Percentiles rank a stretch among this genome's conserved stretches.
Conservation (phyloP, 306 rosid species). For the Quercus dentata region DNA sequence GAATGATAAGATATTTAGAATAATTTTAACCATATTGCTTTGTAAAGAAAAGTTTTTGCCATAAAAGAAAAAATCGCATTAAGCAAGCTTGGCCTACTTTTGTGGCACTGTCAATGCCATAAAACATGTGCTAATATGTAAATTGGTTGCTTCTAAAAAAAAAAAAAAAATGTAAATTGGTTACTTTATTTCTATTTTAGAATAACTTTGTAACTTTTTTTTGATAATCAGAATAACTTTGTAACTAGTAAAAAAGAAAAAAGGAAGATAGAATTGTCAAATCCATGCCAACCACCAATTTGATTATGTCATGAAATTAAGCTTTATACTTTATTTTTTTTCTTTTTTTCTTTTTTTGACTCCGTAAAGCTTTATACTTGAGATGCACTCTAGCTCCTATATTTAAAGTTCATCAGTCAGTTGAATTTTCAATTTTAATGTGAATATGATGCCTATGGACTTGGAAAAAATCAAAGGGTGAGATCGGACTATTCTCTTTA, state of each 20-base stretch:
- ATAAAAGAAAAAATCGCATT: not conserved
- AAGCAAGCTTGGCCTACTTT: not conserved
- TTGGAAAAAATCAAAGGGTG: no score
- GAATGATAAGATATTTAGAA: not conserved
- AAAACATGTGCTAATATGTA: not conserved
- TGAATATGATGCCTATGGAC: no score
- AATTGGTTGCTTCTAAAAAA: not conserved
- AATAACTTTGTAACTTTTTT: not conserved
- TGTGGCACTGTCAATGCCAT: not conserved
- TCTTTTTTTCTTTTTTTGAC: no score
- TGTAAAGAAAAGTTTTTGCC: not conserved
- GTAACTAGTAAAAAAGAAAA: not conserved
- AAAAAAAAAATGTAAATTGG: not conserved
- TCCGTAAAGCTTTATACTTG: not conserved
- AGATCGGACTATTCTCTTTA: no score
- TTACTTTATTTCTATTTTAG: not conserved
- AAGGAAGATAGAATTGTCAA: slow-evolving; percentile 18
- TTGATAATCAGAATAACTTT: not conserved
- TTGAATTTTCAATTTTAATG: no score
- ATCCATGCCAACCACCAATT: slow-evolving; percentile 26
- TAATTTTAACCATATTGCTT: not conserved
- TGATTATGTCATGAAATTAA: not conserved
- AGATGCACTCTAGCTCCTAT: not conserved
- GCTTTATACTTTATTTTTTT: not conserved
- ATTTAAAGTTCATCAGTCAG: not conserved